Base-by-base conservation (phyloP, 164 flowering plant species). In the Pachysandra terminalis region DNA sequence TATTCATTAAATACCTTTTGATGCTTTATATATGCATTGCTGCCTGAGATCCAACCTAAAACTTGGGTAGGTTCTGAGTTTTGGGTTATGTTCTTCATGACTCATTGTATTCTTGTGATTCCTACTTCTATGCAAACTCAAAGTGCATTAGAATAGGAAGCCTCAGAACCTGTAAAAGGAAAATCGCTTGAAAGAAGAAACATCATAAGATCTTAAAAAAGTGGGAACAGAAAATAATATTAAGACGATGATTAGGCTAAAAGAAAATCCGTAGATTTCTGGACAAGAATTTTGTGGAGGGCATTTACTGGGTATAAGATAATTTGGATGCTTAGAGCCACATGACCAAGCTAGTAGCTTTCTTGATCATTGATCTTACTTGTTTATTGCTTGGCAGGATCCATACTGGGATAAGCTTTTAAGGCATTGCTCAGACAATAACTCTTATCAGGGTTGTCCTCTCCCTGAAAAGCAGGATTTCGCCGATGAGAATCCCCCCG, bases 361-460 rank as follows among this genome's bases (percentile, higher is more conserved):
- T 32, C 37, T 32, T 32, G 37, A 32, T 32, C 37, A 32, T 32
- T 21, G 16, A 59, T 24, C 10, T 54, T 27, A 26, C 40, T 62
- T 60, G 16, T 32, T 59, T 63, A 19, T n/a, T 28, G 21, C 75
- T 64, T 71, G 73, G 75, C 86, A 94, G 98, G 98, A 94, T 67
- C 64, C 71, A 0, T 69, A 81, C 63, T 95, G 98, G 98, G 80
- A 81, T 66, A 75, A 78, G 77, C 84, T 95, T 16, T 66, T 95
- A 49, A 77, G 92, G 87, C 75, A 80, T 58, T 92, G 98, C 68
- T 73, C 72, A 5, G 94, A 87, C 66, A 84, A 90, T 67, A 68
- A 77, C 57, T 89, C 97, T 22, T 90, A 92, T 70, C 81, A 80
- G 64, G 98, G 98, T 19, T 90, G 98, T 74, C 63, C 78, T 65